Conservation (phyloP, 176 grass and related monocot genomes). For the Otatea glauca region DNA sequence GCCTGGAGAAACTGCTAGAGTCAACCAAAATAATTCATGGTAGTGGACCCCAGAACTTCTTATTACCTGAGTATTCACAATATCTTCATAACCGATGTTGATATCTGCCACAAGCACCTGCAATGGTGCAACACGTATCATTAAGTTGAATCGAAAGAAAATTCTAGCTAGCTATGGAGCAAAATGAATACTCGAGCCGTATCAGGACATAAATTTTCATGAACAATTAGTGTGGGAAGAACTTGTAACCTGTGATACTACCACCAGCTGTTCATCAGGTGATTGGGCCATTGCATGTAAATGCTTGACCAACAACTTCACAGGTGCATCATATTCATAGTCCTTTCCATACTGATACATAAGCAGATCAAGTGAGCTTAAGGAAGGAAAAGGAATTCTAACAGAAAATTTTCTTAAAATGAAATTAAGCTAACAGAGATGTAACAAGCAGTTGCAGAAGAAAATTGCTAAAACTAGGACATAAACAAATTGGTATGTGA, state of each 20-base stretch:
- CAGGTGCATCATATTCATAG: conserved; percentile 96
- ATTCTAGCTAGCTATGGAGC: background rate
- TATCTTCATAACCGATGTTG: conserved; percentile 97
- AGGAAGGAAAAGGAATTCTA: background rate
- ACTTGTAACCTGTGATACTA: conserved; percentile 82
- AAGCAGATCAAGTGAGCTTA: conserved; percentile 24
- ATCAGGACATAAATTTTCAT: background rate
- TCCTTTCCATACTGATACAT: conserved; percentile 89
- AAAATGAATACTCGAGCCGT: background rate
- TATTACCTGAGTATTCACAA: conserved; percentile 93
- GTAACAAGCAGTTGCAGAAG: conserved; percentile 16
- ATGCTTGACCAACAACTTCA: conserved; percentile 97
- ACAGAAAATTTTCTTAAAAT: conserved; percentile 1
- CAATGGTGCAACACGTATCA: conserved; percentile 5
- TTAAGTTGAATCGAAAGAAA: conserved; percentile 5
- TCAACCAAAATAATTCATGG: conserved; percentile 8
- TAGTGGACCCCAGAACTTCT: conserved; percentile 11
- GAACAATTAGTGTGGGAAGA: conserved; percentile 22
- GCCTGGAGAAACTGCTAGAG: background rate
- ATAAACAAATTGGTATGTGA: background rate
- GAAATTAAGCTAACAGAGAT: conserved; percentile 8
- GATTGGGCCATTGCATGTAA: conserved; percentile 91
- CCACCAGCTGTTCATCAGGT: conserved; percentile 86
- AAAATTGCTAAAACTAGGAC: background rate
- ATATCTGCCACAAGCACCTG: conserved; percentile 97